Evolutionary conservation across 2,329 filamentous ascomycete species (phyloP).

Genomic region (Rhynchosporium secalis): DNA sequence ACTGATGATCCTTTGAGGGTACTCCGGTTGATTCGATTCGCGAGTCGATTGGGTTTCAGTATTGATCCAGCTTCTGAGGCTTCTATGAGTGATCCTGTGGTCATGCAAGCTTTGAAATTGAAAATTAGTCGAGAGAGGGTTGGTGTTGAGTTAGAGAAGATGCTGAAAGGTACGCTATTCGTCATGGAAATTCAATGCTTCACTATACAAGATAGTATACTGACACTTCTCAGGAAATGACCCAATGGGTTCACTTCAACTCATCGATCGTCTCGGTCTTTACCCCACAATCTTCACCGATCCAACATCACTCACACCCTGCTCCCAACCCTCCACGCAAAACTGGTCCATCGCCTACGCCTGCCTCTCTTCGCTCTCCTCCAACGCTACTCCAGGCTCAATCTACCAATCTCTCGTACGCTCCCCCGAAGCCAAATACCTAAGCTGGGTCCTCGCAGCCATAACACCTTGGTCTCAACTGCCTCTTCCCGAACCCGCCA

Average conservation of each 20-base stretch:
- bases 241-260: constrained; percentile 60
- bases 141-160: constrained; percentile 86
- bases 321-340: constrained; percentile 55
- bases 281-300: constrained; percentile 76
- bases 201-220: constrained; percentile 14
- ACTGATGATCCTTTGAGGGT: constrained; percentile 90
- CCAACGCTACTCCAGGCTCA: constrained; percentile 47
- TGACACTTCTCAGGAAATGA: constrained; percentile 49
- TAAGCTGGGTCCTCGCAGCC: constrained; percentile 75
- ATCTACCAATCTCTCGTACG: constrained; percentile 58
- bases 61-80: constrained; percentile 70
- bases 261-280: constrained; percentile 66
- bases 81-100: constrained; percentile 77
- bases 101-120: constrained; percentile 72
- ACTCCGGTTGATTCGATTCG: constrained; percentile 84
- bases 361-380: constrained; percentile 55
- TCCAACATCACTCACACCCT: constrained; percentile 51
- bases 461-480: constrained; percentile 70
- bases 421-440: constrained; percentile 64
- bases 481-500: constrained; percentile 43
- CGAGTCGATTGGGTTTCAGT: constrained; percentile 75
- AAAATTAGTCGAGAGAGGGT: constrained; percentile 95
- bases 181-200: constrained; percentile 19
- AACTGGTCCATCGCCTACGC: constrained; percentile 66
- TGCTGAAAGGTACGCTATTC: constrained; percentile 64